Evolutionary conservation across 257 asterid species (phyloP).

Genomic region (Thymus quinquecostatus): DNA sequence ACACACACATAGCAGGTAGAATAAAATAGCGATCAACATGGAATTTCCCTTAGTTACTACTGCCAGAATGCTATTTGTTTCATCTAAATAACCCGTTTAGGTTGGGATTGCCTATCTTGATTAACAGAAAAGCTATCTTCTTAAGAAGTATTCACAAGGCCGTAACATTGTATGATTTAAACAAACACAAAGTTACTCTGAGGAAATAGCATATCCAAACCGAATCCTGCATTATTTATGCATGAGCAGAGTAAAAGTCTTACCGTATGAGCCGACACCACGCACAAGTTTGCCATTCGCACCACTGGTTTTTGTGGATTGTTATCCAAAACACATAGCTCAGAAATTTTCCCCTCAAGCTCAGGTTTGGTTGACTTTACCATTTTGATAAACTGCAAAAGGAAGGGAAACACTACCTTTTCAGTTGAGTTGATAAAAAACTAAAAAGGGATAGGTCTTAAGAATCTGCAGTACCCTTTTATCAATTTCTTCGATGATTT

Average conservation of each 20-base stretch:
- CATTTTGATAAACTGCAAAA: conserved; percentile 74
- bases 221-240: background rate
- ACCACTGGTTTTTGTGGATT: conserved; percentile 88
- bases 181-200: background rate
- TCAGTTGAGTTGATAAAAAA: conserved; percentile 17
- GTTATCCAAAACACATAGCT: conserved; percentile 75
- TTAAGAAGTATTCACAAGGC: background rate
- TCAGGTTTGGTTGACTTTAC: conserved; percentile 72
- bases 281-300: conserved; percentile 98
- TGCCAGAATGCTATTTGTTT: conserved; percentile 7
- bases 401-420: background rate
- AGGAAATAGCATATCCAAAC: conserved; percentile 20
- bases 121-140: background rate
- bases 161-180: background rate
- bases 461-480: conserved; percentile 62
- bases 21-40: background rate
- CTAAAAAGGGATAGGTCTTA: background rate
- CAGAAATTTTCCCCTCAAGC: conserved; percentile 74
- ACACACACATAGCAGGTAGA: background rate
- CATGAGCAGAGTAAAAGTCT: conserved; percentile 39
- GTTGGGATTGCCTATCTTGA: conserved; percentile 1
- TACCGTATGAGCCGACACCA: conserved; percentile 95
- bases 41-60: background rate
- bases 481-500: conserved; percentile 93
- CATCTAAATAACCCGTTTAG: background rate